Evolutionary conservation across 805 yeast genomes (phyloP).

Genomic region (Jamesozyma hellenica): DNA sequence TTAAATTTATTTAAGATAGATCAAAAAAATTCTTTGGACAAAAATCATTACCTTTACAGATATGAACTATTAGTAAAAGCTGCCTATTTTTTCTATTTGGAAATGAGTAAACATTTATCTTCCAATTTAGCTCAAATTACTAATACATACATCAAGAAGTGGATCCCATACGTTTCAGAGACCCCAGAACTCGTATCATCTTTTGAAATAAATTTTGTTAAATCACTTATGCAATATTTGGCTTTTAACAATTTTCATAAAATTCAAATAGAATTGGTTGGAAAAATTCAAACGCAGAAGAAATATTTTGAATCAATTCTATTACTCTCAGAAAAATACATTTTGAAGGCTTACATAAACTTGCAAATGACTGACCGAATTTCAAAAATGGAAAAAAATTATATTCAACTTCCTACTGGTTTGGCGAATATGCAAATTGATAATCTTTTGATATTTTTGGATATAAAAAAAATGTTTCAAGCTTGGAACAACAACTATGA

Average conservation of each 20-base stretch:
- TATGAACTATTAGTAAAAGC: conserved; percentile 28
- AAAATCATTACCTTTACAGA: conserved; percentile 16
- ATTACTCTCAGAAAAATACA: conserved; percentile 5
- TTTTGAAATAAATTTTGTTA: conserved; percentile 20
- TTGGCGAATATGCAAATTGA: conserved; percentile 8
- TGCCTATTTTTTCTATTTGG: conserved; percentile 28
- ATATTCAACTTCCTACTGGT: conserved; percentile 1
- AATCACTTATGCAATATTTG: conserved; percentile 17
- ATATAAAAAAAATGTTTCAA: conserved; percentile 4
- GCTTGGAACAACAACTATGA: conserved; percentile 10
- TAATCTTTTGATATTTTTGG: conserved; percentile 7
- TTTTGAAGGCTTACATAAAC: conserved; percentile 10
- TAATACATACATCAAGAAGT: conserved; percentile 24
- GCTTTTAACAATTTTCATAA: conserved; percentile 21
- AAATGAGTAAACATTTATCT: conserved; percentile 26
- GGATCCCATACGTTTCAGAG: conserved; percentile 14
- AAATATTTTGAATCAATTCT: conserved; percentile 7
- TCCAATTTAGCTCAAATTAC: conserved; percentile 26
- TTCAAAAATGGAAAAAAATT: neutral
- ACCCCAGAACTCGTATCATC: conserved; percentile 7
- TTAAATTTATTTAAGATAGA: neutral
- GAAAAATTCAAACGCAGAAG: conserved; percentile 2
- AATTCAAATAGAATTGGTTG: conserved; percentile 8
- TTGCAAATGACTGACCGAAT: conserved; percentile 13
- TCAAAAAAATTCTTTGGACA: conserved; percentile 3